Conservation (phyloP, 768 basidiomycete genomes). For the Termitomyces eurrhizus region DNA sequence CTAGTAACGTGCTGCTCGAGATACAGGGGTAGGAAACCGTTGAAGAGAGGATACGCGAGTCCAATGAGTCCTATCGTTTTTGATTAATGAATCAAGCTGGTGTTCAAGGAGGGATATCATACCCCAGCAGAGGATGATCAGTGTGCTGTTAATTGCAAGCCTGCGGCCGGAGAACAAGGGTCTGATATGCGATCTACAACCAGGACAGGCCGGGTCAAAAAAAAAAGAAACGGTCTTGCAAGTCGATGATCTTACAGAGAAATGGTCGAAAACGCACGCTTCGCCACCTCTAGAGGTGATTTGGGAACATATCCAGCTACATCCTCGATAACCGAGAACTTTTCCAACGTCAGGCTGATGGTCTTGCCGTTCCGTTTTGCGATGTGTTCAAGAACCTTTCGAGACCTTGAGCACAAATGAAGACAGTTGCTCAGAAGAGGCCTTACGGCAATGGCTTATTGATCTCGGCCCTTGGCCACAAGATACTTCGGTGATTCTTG, state of each 20-base stretch:
- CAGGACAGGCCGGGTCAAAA: background rate
- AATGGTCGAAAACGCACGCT: conserved; percentile 30
- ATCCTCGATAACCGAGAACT: conserved; percentile 30
- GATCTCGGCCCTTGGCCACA: conserved; percentile 53
- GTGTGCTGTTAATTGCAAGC: conserved; percentile 40
- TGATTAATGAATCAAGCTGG: background rate
- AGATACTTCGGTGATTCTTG: conserved; percentile 64
- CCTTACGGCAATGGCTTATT: conserved; percentile 46
- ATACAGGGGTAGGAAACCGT: conserved; percentile 47
- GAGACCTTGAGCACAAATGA: background rate
- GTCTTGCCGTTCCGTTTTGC: conserved; percentile 45
- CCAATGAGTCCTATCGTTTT: conserved; percentile 37
- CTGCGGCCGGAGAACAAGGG: conserved; percentile 44
- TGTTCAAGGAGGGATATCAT: conserved; percentile 10
- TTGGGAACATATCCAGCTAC: conserved; percentile 12
- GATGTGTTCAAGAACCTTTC: conserved; percentile 43
- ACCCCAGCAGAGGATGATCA: conserved; percentile 52
- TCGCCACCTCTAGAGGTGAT: conserved; percentile 25
- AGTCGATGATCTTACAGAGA: conserved; percentile 31
- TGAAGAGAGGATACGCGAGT: conserved; percentile 52
- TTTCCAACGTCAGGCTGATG: conserved; percentile 41
- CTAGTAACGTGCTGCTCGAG: conserved; percentile 31
- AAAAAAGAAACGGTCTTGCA: background rate
- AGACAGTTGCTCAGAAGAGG: background rate
- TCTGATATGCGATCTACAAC: conserved; percentile 39